Conservation (phyloP, 1,139 yeast genomes). For the Debaryomycetaceae sp. region DNA sequence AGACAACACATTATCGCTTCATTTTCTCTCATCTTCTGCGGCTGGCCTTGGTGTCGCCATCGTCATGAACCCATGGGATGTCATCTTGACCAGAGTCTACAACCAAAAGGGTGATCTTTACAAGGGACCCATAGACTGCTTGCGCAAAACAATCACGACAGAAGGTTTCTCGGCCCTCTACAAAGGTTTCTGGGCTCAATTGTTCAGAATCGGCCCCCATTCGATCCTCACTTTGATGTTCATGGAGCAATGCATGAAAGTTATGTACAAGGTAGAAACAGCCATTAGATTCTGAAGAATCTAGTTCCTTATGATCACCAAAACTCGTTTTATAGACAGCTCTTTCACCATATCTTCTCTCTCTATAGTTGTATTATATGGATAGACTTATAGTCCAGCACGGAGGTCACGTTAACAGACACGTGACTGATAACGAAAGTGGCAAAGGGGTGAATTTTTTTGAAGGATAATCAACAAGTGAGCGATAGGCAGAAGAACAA, state of each 20-base stretch:
- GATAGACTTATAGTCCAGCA: no score
- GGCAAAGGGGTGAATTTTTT: neutral
- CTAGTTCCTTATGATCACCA: no score
- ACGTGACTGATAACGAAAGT: neutral
- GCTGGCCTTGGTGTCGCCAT: slow-evolving; percentile 92
- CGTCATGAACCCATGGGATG: slow-evolving; percentile 98
- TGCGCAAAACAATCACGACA: slow-evolving; percentile 68
- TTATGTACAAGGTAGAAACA: slow-evolving; percentile 28
- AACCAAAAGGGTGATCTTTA: slow-evolving; percentile 90
- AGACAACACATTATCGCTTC: slow-evolving; percentile 66
- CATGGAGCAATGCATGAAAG: slow-evolving; percentile 90
- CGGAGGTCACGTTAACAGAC: neutral
- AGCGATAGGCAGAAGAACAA: neutral
- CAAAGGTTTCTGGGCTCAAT: slow-evolving; percentile 92
- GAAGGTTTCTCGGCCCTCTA: slow-evolving; percentile 90
- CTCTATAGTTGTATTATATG: no score
- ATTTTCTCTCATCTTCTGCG: slow-evolving; percentile 68
- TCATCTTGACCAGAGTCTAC: slow-evolving; percentile 87
- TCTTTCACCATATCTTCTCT: no score
- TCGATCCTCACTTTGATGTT: slow-evolving; percentile 86
- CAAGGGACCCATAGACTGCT: slow-evolving; percentile 84
- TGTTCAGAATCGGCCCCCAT: slow-evolving; percentile 91
- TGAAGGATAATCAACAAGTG: neutral
- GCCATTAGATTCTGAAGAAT: neutral
- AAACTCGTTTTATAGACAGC: no score